phyloP scores from a whole-genome alignment of 495 filamentous ascomycete species.

The Monascus purpureus region DNA sequence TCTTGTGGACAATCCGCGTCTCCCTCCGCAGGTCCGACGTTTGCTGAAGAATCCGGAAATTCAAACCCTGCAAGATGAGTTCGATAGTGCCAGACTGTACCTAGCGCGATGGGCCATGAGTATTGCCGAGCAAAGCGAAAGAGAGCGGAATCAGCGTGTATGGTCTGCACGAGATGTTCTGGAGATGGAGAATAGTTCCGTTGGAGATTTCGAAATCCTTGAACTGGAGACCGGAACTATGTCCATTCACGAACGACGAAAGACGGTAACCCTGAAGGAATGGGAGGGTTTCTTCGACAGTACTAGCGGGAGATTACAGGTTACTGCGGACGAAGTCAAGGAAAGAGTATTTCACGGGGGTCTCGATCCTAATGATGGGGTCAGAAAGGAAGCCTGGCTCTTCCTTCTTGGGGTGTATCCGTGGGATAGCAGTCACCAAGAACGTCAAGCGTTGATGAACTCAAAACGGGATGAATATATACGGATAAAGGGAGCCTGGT shows the following conservation, averaged over 20 bases:
- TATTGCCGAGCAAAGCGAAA: slow-evolving; percentile 89
- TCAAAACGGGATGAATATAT: slow-evolving; percentile 89
- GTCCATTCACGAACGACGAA: slow-evolving; percentile 57
- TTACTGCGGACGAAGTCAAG: slow-evolving; percentile 85
- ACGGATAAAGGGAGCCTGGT: slow-evolving; percentile 87
- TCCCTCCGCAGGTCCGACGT: slow-evolving; percentile 75
- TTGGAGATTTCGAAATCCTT: slow-evolving; percentile 90
- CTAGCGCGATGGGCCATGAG: slow-evolving; percentile 97
- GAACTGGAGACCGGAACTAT: slow-evolving; percentile 63
- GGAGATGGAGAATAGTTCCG: slow-evolving; percentile 83
- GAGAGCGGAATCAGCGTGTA: slow-evolving; percentile 67
- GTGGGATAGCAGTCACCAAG: slow-evolving; percentile 75
- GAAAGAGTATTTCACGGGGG: slow-evolving; percentile 94
- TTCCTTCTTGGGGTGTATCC: slow-evolving; percentile 84
- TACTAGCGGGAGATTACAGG: slow-evolving; percentile 51
- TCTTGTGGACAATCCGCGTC: slow-evolving; percentile 71
- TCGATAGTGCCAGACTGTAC: slow-evolving; percentile 89
- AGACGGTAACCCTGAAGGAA: slow-evolving; percentile 64
- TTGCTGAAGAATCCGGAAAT: slow-evolving; percentile 88
- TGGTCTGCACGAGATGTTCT: slow-evolving; percentile 89
- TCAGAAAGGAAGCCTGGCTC: slow-evolving; percentile 91
- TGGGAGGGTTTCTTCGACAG: slow-evolving; percentile 80
- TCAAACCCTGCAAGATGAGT: slow-evolving; percentile 88
- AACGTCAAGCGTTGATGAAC: slow-evolving; percentile 65
- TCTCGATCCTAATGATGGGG: slow-evolving; percentile 74